phyloP scores from a whole-genome alignment of 2,329 filamentous ascomycete species.

The Colletotrichum incanum region DNA sequence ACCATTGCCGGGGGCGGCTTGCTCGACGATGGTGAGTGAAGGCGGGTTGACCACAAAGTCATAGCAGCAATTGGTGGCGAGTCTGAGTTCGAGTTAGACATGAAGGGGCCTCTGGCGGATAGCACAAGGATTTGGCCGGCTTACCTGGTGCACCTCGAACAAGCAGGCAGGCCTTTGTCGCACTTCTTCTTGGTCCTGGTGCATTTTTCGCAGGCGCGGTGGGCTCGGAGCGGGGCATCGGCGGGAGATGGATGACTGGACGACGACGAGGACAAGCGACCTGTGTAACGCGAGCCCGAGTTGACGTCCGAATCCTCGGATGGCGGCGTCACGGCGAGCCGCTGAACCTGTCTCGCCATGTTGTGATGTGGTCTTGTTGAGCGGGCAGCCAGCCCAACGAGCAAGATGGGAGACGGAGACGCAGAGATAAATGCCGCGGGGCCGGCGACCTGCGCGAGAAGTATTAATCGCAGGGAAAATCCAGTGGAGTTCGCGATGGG shows the following conservation, averaged over 20 bases:
- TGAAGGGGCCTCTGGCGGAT: not conserved
- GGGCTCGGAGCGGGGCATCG: conserved; percentile 49
- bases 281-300: conserved; percentile 32
- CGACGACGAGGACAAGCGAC: conserved; percentile 25
- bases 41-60: conserved; percentile 57
- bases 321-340: conserved; percentile 38
- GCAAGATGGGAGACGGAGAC: not conserved
- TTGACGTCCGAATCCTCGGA: conserved; percentile 41
- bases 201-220: conserved; percentile 56
- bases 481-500: not conserved
- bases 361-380: conserved; percentile 5
- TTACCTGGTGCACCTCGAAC: conserved; percentile 54
- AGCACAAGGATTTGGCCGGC: not conserved
- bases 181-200: conserved; percentile 58
- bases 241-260: conserved; percentile 30
- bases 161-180: conserved; percentile 55
- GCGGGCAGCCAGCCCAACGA: not conserved
- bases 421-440: not conserved
- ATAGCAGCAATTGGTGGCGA: conserved; percentile 52
- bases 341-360: conserved; percentile 35
- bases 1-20: conserved; percentile 44
- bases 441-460: not conserved
- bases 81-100: conserved; percentile 26
- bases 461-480: not conserved
- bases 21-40: conserved; percentile 52